A percentile compares a stretch with the other conserved stretches of the same genome.
These are phyloP conservation scores for Babesia bovis DNA, from an alignment of 169 alveolate species.

Conservation along the genomic window DNA sequence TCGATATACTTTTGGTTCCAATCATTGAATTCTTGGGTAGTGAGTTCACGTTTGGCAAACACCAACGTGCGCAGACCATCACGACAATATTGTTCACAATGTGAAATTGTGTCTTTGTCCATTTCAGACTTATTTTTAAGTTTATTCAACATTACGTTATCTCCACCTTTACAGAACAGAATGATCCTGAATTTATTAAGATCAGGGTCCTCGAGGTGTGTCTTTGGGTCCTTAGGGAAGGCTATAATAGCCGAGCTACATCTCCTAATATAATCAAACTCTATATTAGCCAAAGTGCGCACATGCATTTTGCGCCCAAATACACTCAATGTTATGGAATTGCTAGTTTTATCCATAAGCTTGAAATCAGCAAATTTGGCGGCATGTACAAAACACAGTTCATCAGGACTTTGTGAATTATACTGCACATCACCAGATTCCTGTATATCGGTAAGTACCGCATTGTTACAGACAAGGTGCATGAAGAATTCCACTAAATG, in stretches of 20 bases:
- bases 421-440: conserved; percentile 46
- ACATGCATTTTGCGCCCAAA: conserved; percentile 72
- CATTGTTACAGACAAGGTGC: conserved; percentile 71
- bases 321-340: conserved; percentile 66
- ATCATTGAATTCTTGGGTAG: conserved; percentile 68
- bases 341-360: conserved; percentile 68
- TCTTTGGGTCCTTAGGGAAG: conserved; percentile 60
- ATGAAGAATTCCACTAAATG: conserved; percentile 70
- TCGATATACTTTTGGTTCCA: conserved; percentile 75
- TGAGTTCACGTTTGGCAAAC: conserved; percentile 88
- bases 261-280: conserved; percentile 77
- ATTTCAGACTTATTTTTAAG: conserved; percentile 57
- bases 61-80: conserved; percentile 89
- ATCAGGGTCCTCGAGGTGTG: conserved; percentile 37
- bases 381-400: conserved; percentile 77
- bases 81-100: conserved; percentile 80
- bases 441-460: conserved; percentile 68
- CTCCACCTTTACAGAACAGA: conserved; percentile 92
- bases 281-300: conserved; percentile 77
- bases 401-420: conserved; percentile 77
- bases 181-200: conserved; percentile 62
- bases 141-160: conserved; percentile 84
- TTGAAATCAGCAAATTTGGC: conserved; percentile 73
- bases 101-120: conserved; percentile 68
- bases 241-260: conserved; percentile 78